Conservation (phyloP, 805 yeast genomes). For the Kodamaea lidongshanica region DNA sequence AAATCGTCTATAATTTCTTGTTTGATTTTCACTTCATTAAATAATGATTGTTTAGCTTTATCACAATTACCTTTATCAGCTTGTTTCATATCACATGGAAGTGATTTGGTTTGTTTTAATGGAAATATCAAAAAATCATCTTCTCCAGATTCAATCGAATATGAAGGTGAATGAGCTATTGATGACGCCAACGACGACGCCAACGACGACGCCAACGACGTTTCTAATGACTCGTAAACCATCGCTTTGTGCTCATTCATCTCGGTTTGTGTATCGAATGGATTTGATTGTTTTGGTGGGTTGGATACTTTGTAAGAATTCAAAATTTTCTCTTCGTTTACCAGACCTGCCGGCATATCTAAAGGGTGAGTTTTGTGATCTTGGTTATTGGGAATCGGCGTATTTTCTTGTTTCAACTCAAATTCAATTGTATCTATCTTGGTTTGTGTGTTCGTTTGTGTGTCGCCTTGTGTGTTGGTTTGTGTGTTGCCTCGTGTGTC, state of each 20-base stretch:
- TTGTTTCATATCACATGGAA: constrained; percentile 9
- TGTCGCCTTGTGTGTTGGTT: no score
- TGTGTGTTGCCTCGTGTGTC: no score
- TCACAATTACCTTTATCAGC: constrained; percentile 3
- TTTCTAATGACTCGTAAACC: no score
- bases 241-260: not conserved
- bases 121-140: constrained; percentile 10
- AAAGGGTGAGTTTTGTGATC: not conserved
- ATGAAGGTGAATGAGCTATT: constrained; percentile 20
- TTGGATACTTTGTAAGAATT: no score
- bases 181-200: constrained; percentile 5
- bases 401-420: not conserved
- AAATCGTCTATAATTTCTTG: constrained; percentile 38
- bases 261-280: constrained; percentile 4
- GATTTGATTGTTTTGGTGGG: constrained; percentile 5
- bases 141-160: constrained; percentile 20
- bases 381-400: not conserved
- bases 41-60: no score
- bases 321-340: no score
- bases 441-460: no score
- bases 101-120: constrained; percentile 12
- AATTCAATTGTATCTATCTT: no score
- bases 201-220: no score
- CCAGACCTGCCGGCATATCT: no score
- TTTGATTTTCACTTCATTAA: constrained; percentile 23